Base-by-base conservation (phyloP, 495 filamentous ascomycete species). In the Penicillium goetzii region DNA sequence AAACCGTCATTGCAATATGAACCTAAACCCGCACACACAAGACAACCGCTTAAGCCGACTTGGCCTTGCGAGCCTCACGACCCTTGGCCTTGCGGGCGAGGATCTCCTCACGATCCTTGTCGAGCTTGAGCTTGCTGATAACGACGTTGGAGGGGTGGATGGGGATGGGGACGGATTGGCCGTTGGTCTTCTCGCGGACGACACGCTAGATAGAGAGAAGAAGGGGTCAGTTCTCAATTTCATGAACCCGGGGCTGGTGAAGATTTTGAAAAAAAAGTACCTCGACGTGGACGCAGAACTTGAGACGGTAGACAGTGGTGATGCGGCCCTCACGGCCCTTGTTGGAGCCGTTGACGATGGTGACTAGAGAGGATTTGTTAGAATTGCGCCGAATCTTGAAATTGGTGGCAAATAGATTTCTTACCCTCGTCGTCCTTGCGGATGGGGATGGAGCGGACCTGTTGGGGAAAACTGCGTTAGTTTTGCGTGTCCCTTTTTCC, bases 21-120 rank as follows among this genome's bases (percentile, higher is more conserved):
- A 74, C 74, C 68, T 68, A 70, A 73, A 74, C 67, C 69, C 61
- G 64, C 61, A 67, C 69, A 70, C 65, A 45, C 61, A 61, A 70
- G 60, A 71, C 62, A 63, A 63, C 62, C 70, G 60, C 68, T 73
- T 79, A 76, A 72, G 74, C 66, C 38, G 72, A 75, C 72, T 75
- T 76, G 69, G 49, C 59, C 72, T 74, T 72, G 68, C 94, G 88
- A 83, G 92, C 92, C 52, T 36, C 52, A 55, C 52, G 52, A 25
- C 52, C 52, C 52, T 55, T 55, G 10, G 56, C 59, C 72, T 75
- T 73, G 68, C 94, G 88, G 83, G 92, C 92, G 59, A 97, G 84
- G 76, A 98, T 95, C 77, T 83, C 83, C 85, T 98, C 94, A 72
- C 95, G 91, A 82, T 99, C 95, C 89, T 97, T 96, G 83, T 97